Percentiles rank a stretch among this genome's conserved stretches.
Evolutionary conservation across 2,329 filamentous ascomycete species (phyloP).

Genomic region (Pseudogymnoascus sp.): DNA sequence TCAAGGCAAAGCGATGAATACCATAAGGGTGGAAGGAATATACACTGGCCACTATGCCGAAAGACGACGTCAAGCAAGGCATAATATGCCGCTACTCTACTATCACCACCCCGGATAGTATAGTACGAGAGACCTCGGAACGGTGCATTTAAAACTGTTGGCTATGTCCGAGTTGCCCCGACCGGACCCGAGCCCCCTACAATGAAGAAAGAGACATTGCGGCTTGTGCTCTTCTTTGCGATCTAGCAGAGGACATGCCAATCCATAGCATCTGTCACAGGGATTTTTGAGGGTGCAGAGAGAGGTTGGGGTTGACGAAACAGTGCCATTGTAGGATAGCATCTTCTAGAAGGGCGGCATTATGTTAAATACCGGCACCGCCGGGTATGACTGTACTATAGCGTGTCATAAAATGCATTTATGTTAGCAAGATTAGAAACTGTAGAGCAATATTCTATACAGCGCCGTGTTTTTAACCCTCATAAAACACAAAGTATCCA

Average conservation of each 20-base stretch:
- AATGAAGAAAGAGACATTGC: not conserved
- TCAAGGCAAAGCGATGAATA: slow-evolving; percentile 25
- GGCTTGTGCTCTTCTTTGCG: not conserved
- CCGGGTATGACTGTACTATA: slow-evolving; percentile 7
- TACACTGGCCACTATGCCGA: not conserved
- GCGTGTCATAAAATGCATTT: not conserved
- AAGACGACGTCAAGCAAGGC: not conserved
- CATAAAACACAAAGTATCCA: not conserved
- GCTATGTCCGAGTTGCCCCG: not conserved
- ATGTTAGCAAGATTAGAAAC: not conserved
- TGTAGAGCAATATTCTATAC: not conserved
- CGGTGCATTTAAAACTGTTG: not conserved
- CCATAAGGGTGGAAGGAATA: not conserved
- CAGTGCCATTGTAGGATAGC: not conserved
- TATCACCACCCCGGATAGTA: not conserved
- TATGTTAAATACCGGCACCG: not conserved
- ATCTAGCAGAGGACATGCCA: not conserved
- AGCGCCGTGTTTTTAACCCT: not conserved
- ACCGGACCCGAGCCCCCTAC: not conserved
- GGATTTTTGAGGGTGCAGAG: not conserved
- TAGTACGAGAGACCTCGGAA: not conserved
- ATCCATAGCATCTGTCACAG: not conserved
- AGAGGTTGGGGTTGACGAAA: not conserved
- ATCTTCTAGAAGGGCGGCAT: not conserved
- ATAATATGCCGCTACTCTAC: not conserved